phyloP scores from a whole-genome alignment of 441 rosid species.

The Adansonia rubrostipa region DNA sequence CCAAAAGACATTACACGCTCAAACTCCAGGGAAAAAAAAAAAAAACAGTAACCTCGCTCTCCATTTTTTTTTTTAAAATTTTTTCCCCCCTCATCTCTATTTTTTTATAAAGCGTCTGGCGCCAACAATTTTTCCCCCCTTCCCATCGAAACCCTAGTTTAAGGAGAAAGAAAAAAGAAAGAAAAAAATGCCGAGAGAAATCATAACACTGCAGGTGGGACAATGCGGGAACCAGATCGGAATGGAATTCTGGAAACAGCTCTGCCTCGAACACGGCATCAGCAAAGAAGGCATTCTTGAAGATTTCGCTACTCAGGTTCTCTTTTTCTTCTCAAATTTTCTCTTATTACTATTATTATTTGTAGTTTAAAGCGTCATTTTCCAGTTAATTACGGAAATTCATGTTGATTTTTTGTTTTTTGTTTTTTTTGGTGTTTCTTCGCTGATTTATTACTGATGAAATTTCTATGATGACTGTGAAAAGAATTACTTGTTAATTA shows the following conservation, averaged over 20 bases:
- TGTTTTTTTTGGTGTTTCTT: not conserved
- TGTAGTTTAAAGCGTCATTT: not conserved
- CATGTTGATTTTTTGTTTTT: not conserved
- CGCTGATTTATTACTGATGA: not conserved
- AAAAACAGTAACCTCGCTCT: too few species aligned
- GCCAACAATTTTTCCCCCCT: conserved; percentile 27
- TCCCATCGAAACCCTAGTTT: conserved; percentile 50
- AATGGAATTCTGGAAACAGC: conserved; percentile 99
- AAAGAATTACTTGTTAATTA: not conserved
- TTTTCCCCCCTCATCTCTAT: not conserved
- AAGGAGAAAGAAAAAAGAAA: not conserved
- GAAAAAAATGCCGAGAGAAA: conserved; percentile 79
- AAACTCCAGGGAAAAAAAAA: not conserved
- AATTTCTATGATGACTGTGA: not conserved
- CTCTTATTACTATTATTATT: not conserved
- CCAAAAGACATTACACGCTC: not conserved
- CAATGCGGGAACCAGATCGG: conserved; percentile 99
- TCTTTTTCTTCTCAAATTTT: not conserved
- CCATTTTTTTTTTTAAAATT: not conserved
- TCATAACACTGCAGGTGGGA: conserved; percentile 94
- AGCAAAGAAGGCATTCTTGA: conserved; percentile 96
- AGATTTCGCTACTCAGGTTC: conserved; percentile 98
- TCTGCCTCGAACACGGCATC: conserved; percentile 98
- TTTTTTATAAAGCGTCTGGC: conserved; percentile 28
- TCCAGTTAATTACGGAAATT: not conserved